Conservation (phyloP, 805 yeast genomes). For the Torulaspora franciscae region DNA sequence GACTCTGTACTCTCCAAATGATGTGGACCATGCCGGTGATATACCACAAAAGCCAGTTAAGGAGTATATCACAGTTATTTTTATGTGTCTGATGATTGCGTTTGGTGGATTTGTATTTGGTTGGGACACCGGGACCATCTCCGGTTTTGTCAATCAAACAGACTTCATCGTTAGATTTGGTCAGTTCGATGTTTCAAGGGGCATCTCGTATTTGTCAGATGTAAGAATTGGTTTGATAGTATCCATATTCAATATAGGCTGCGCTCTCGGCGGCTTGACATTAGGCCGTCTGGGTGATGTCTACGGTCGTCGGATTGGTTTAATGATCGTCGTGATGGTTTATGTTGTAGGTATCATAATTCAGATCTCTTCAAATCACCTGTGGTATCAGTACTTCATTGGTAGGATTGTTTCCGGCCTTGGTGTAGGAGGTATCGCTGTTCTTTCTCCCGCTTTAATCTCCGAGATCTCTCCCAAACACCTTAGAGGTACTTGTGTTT, state of each 20-base stretch:
- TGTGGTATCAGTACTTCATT: conserved; percentile 68
- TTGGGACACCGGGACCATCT: conserved; percentile 74
- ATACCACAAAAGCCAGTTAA: conserved; percentile 29
- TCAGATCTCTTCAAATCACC: conserved; percentile 50
- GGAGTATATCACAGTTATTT: conserved; percentile 28
- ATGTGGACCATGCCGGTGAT: conserved; percentile 10
- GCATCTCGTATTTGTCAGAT: conserved; percentile 42
- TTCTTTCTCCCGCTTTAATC: conserved; percentile 68
- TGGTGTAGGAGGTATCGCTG: conserved; percentile 77
- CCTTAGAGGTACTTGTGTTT: conserved; percentile 67
- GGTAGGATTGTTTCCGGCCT: conserved; percentile 69
- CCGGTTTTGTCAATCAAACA: conserved; percentile 59
- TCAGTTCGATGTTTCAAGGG: conserved; percentile 29
- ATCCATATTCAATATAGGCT: conserved; percentile 64
- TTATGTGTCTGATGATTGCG: conserved; percentile 38
- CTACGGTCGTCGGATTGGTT: conserved; percentile 60
- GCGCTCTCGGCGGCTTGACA: conserved; percentile 67
- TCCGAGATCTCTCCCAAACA: conserved; percentile 40
- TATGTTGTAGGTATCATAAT: conserved; percentile 65
- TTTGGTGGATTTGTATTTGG: conserved; percentile 56
- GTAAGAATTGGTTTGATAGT: conserved; percentile 56
- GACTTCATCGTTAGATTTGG: conserved; percentile 60
- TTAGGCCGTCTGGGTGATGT: conserved; percentile 57
- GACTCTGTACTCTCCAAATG: conserved; percentile 5
- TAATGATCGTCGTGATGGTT: conserved; percentile 55